Base-by-base conservation (phyloP, 805 yeast species). In the Cyberlindnera petersonii region DNA sequence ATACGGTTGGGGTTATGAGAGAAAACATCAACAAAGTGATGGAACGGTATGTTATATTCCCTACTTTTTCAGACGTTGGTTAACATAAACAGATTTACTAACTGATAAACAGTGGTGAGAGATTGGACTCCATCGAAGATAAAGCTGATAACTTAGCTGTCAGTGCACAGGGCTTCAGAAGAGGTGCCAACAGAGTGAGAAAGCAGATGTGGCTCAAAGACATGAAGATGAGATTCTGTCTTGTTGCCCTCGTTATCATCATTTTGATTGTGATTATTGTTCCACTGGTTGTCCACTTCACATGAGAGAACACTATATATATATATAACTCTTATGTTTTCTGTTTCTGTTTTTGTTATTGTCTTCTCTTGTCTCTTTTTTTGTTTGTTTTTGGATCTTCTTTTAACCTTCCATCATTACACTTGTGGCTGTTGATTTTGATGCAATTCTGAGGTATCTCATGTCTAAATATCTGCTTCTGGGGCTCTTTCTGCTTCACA, bases 181-280 rank as follows among this genome's bases (percentile, higher is more conserved):
- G 95, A 61, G 95, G 96, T 28, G 98, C 98, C 43, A 91, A 91
- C 68, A 81, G 95, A 55, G 97, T 91, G 33, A 85, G 98, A 67
- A 91, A 89, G 65, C 95, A 89, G 60, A 91, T 91, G 97, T 91
- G 98, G 98, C 86, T 95, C 85, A 91, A 93, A 65, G 96, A 91
- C 63, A 75, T 93, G 77, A 93, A 93, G 71, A 84, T 93, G 91
- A 82, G 95, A 64, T 69, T 89, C 71, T 91, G 98, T 65, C 66
- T 86, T 42, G 82, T 89, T 43, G 78, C 82, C 33, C 84, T 82
- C 21, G 80, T 93, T 37, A 79, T 91, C 57, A 78, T 89, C 37
- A 66, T 91, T 51, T 66, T 91, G 42, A 84, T 91, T 39, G 95
- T 91, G 40, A 78, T 82, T 48, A 85, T 89, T 50, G 96, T 91